Base-by-base conservation (phyloP, 257 asterid genomes). In the Mentha longifolia region DNA sequence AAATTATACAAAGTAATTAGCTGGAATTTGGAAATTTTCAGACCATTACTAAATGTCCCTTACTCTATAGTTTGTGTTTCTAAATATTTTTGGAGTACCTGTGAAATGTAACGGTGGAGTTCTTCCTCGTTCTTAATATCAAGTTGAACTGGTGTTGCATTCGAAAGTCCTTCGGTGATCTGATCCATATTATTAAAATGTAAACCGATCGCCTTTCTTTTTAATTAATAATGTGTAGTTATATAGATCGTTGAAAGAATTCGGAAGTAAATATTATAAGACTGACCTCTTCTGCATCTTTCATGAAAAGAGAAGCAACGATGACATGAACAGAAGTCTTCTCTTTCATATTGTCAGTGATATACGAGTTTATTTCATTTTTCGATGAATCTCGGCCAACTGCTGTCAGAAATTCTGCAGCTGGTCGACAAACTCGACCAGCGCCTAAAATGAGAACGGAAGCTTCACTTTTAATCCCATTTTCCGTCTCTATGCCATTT, bases 381-480 rank as follows among this genome's bases (percentile, higher is more conserved):
- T 58, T 68, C 45, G 95, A 82, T 16, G 92, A 68, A 69, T 42
- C 67, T 56, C 81, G 79, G 35, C 93, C 89, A 9, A 88, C 55
- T 70, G 96, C 83, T 37, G 93, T 77, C 58, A 94, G 86, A 80
- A 94, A 82, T 68, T 91, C 97, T 30, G 78, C 99, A 79, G 97
- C 97, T 50, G 99, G 97, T 61, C 91, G 89, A 81, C 99, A 94
- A 58, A 94, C 97, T 46, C 95, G 86, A n/a, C 97, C 99, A 75
- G 99, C 96, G 28, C 99, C 99, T 84, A 94, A 82, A 71, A 94
- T 88, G 62, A 94, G 85, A 71, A 94, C 83, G n/a, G 16, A 72
- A 13, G 85, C 79, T 76, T 79, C 85, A 22, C 57, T 81, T 62
- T 80, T 78, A 50, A 35, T 50, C 64, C 70, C 91, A 60, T 43